Base-by-base conservation (phyloP, 805 yeast species). In the Sungouiella thailandica region DNA sequence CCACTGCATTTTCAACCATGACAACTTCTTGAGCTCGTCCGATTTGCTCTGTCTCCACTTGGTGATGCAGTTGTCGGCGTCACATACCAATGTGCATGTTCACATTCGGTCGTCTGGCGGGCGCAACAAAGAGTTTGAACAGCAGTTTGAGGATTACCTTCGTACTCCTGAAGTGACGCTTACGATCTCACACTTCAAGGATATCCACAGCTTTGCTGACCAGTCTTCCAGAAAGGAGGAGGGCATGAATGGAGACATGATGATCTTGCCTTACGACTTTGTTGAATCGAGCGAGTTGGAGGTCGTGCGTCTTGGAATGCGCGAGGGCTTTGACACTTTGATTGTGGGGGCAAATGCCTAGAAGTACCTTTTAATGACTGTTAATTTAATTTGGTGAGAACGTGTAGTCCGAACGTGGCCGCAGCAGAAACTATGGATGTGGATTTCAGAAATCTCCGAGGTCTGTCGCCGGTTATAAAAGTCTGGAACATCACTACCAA, bases 11-110 rank as follows among this genome's bases (percentile, higher is more conserved):
- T 41, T 62, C 29, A 52, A 46, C 30, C 60, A 58, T 37, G 60
- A 55, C 32, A 60, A 60, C 39, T 37, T 56, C 9, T 44, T 63
- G 32, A 58, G 63, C 37, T 37, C 55, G 2, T 56, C 59, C 22
- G 70, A 64, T 35, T 47, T 62, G 27, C 52, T 63, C 25, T 49
- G 61, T 2, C 39, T 64, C 9, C 55, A 58, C 32, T 34, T 58
- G 28, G 52, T 52, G 19, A 45, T 43, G 25, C 52, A 48, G 29
- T 41, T 62, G 28, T 35, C 46, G 4, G 17, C 29, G 3, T 31
- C 29, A 4, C 27, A 38, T 17, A 23, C 25, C 3, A 27, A 25
- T 9, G 34, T 45, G 12, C 35, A 28, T 18, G 38, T 45, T 1
- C 32, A 36, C 24, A 36, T 45, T 22, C 43, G 44, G 20, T 36